Base-by-base conservation (phyloP, 805 yeast species). In the Starmerella ratchasimensis region DNA sequence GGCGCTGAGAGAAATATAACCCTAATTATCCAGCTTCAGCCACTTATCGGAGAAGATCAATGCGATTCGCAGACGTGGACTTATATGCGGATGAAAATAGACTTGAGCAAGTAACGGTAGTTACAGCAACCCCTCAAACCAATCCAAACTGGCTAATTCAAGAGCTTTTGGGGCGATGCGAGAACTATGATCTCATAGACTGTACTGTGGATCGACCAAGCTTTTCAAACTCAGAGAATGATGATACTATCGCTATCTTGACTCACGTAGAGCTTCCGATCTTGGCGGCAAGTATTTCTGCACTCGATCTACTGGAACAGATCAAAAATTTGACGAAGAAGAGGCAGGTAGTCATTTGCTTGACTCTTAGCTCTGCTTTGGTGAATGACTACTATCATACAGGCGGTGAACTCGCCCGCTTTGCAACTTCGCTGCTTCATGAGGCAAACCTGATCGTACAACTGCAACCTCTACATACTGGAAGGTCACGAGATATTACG, bases 401-500 rank as follows among this genome's bases (percentile, higher is more conserved):
- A 54, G 52, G 64, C 5, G 26, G 30, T 15, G 41, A 66, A 42
- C 61, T 64, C 15, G 54, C 71, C 0, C 70, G 68, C 27, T 68
- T 74, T 45, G 51, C 71, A 18, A 55, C 62, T 2, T 67, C 66
- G 39, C 43, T 73, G 17, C 53, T 68, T 16, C 73, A 74, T 47
- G 64, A 68, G 39, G 62, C 80, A 0, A 62, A 64, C 23, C 43
- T 73, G 29, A 62, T 72, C 28, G 46, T 82, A n/a, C 62, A 67
- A 16, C 52, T 82, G 25, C 68, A 71, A 48, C 84, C 93, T 1
- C 59, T 83, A 42, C 64, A 69, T 3, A 81, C 94, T 0, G 94
- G 94, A 0, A 65, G 82, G 48, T 93, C 94, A 0, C 71, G 69
- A 31, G 94, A 83, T 53, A 69, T 80, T 2, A 77, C 93, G 0